These are phyloP conservation scores for Boletus sp. DNA, from an alignment of 768 basidiomycete species.

Conservation along the genomic window DNA sequence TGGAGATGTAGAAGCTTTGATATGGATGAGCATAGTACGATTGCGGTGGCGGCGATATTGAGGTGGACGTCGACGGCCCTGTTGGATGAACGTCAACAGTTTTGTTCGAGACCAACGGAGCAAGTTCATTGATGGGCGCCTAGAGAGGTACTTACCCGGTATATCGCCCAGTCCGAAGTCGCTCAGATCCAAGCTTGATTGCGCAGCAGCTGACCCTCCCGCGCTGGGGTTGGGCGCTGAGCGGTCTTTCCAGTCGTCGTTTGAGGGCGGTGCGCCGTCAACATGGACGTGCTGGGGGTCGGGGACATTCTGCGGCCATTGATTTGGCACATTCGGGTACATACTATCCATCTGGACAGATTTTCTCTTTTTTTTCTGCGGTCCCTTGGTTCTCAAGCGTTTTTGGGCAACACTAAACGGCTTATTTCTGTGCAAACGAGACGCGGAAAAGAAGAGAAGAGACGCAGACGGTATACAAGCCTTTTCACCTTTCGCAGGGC, in stretches of 20 bases:
- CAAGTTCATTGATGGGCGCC: conserved; percentile 26
- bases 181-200: conserved; percentile 39
- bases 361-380: conserved; percentile 41
- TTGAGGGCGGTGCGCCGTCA: conserved; percentile 30
- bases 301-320: conserved; percentile 40
- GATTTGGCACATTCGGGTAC: conserved; percentile 45
- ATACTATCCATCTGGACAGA: conserved; percentile 44
- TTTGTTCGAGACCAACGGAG: neutral
- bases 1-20: conserved; percentile 41
- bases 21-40: conserved; percentile 42
- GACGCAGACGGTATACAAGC: conserved; percentile 39
- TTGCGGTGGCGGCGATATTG: conserved; percentile 41
- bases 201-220: conserved; percentile 32
- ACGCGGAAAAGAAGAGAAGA: conserved; percentile 35
- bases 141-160: conserved; percentile 39
- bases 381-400: conserved; percentile 41
- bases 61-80: conserved; percentile 41
- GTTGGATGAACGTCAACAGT: conserved; percentile 12
- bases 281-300: conserved; percentile 32
- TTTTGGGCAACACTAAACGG: conserved; percentile 42
- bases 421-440: conserved; percentile 46
- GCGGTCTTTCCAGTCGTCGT: conserved; percentile 42
- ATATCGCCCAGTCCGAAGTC: conserved; percentile 44
- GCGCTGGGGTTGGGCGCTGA: conserved; percentile 21
- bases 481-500: conserved; percentile 40